Conservation (phyloP, 768 basidiomycete species). For the Krasilnikovozyma curviuscula region DNA sequence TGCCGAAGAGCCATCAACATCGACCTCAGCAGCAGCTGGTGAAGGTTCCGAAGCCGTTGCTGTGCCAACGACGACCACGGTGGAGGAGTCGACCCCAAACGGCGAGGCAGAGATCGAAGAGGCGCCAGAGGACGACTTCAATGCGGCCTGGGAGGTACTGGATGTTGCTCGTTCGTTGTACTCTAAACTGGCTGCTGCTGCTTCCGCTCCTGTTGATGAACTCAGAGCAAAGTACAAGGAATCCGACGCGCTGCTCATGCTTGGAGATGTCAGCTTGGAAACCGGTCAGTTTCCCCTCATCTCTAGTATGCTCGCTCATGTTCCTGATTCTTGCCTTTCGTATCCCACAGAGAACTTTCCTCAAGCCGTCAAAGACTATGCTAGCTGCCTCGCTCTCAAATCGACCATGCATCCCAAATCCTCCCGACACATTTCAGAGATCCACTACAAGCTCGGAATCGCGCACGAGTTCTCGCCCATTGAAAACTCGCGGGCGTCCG, state of each 20-base stretch:
- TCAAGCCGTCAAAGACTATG: conserved; percentile 76
- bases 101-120: conserved; percentile 14
- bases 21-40: not conserved
- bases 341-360: conserved; percentile 66
- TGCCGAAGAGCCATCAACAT: not conserved
- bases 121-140: conserved; percentile 82
- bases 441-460: conserved; percentile 83
- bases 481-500: conserved; percentile 50
- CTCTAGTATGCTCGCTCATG: not conserved
- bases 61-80: not conserved
- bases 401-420: conserved; percentile 52
- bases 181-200: conserved; percentile 46
- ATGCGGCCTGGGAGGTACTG: conserved; percentile 93
- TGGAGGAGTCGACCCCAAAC: not conserved
- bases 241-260: conserved; percentile 71
- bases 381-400: conserved; percentile 56
- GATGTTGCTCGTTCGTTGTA: conserved; percentile 81
- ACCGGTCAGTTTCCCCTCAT: conserved; percentile 42
- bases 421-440: conserved; percentile 84
- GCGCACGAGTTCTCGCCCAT: conserved; percentile 68
- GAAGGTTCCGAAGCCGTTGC: not conserved
- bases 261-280: conserved; percentile 93
- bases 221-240: conserved; percentile 48
- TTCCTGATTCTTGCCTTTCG: not conserved
- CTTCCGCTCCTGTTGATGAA: no score